A percentile compares a stretch with the other conserved stretches of the same genome.
Conservation (phyloP, 495 filamentous ascomycete species). For the Lepidopterella palustris region DNA sequence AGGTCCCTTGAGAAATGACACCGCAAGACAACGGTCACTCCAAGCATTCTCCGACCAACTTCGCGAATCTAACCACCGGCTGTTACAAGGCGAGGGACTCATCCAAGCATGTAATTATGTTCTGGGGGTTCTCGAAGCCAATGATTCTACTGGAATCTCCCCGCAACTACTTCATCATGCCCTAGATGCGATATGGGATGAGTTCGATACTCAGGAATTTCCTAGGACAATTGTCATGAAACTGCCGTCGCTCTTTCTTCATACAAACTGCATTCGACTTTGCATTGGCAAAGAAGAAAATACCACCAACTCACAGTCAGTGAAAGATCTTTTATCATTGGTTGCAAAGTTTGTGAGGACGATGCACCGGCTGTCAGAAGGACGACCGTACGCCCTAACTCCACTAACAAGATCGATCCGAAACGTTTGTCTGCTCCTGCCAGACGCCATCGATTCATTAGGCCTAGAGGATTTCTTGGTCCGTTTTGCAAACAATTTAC, state of each 20-base stretch:
- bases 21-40: neutral
- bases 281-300: neutral
- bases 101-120: constrained; percentile 7
- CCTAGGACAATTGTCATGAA: constrained; percentile 27
- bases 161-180: constrained; percentile 5
- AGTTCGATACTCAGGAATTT: constrained; percentile 38
- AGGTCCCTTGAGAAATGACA: too few species aligned
- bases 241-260: constrained; percentile 29
- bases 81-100: constrained; percentile 8
- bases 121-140: constrained; percentile 1
- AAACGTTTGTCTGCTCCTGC: constrained; percentile 13
- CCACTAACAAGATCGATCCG: constrained; percentile 28
- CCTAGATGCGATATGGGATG: constrained; percentile 36
- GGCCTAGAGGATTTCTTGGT: constrained; percentile 29
- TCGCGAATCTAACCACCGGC: neutral
- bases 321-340: neutral
- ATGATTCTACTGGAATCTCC: neutral
- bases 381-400: constrained; percentile 30
- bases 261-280: constrained; percentile 17
- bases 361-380: constrained; percentile 26
- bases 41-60: neutral
- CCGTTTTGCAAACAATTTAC: constrained; percentile 30
- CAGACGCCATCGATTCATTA: constrained; percentile 16
- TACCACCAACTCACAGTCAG: neutral
- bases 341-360: constrained; percentile 12